Conservation (phyloP, 2,329 filamentous ascomycete species). For the Pestalotiopsis sp. region DNA sequence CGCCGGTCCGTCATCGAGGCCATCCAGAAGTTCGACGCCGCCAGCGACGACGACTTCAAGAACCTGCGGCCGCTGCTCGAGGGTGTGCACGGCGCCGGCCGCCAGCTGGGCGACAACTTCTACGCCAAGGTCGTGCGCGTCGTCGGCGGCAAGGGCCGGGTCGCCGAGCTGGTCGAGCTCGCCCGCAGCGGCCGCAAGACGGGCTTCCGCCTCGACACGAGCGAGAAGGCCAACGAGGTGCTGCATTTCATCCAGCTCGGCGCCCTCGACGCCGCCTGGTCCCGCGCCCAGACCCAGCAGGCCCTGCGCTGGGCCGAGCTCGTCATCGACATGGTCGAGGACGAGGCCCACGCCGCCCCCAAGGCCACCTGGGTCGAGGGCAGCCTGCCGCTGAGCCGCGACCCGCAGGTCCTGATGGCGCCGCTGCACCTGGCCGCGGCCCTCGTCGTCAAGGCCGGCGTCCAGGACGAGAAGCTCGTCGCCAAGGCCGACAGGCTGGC, state of each 20-base stretch:
- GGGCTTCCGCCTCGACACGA: constrained; percentile 40
- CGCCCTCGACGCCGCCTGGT: constrained; percentile 39
- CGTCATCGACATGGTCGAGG: constrained; percentile 50
- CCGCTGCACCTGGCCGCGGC: constrained; percentile 44
- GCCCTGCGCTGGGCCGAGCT: constrained; percentile 46
- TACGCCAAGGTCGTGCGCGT: constrained; percentile 41
- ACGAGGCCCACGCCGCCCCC: constrained; percentile 35
- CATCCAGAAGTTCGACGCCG: constrained; percentile 45
- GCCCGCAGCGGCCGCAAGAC: constrained; percentile 47
- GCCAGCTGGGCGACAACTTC: constrained; percentile 35
- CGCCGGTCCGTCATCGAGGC: constrained; percentile 37
- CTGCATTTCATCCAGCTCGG: constrained; percentile 40
- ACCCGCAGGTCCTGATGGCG: constrained; percentile 43
- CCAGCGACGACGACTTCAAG: constrained; percentile 48
- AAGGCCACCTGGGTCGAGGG: constrained; percentile 13
- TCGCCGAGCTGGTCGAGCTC: constrained; percentile 50
- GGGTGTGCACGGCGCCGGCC: constrained; percentile 45
- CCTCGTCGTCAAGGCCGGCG: constrained; percentile 34
- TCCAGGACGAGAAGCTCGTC: constrained; percentile 20
- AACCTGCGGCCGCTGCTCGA: constrained; percentile 54
- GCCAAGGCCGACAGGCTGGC: constrained; percentile 39
- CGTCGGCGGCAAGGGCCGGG: constrained; percentile 39
- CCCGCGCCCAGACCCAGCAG: constrained; percentile 35
- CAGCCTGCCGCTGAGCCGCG: constrained; percentile 33
- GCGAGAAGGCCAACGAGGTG: constrained; percentile 41